Evolutionary conservation across 164 flowering plant species (phyloP).

Genomic region (Euptelea pleiosperma): DNA sequence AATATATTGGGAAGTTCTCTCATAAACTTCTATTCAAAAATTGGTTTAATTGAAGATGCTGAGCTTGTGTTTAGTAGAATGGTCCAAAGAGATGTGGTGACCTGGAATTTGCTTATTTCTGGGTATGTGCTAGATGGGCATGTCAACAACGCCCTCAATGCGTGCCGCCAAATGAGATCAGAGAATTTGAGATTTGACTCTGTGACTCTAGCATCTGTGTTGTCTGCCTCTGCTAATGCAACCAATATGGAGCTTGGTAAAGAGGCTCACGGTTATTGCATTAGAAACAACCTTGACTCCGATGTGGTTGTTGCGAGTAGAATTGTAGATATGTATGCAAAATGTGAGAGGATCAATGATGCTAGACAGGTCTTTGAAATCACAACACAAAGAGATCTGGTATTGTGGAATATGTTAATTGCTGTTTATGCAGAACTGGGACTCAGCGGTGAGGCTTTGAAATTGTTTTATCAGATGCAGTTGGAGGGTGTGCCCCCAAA

Average conservation of each 20-base stretch:
- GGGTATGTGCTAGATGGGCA: conserved; percentile 46
- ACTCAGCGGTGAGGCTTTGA: conserved; percentile 60
- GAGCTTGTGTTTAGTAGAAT: conserved; percentile 47
- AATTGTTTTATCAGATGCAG: conserved; percentile 66
- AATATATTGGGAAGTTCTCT: conserved; percentile 62
- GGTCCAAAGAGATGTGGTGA: conserved; percentile 57
- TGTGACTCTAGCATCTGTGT: conserved; percentile 55
- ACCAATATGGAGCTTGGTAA: conserved; percentile 45
- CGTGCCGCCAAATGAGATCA: conserved; percentile 48
- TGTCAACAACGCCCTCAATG: conserved; percentile 39
- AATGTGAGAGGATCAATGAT: conserved; percentile 39
- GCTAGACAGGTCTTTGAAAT: conserved; percentile 48
- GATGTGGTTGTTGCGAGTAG: conserved; percentile 57
- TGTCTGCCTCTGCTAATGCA: conserved; percentile 43
- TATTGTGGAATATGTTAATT: conserved; percentile 56
- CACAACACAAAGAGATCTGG: conserved; percentile 44
- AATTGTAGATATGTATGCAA: conserved; percentile 59
- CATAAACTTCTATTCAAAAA: conserved; percentile 61
- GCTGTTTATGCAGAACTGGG: conserved; percentile 61
- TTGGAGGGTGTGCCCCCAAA: conserved; percentile 51
- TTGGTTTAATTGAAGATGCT: conserved; percentile 49
- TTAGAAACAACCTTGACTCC: conserved; percentile 51
- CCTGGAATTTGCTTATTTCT: conserved; percentile 75
- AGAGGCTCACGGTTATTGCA: conserved; percentile 53
- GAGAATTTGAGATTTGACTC: conserved; percentile 54